Percentiles rank a stretch among this genome's conserved stretches.
These are phyloP conservation scores for Solanum raphanifolium DNA, from an alignment of 257 asterid species.

Conservation along the genomic window DNA sequence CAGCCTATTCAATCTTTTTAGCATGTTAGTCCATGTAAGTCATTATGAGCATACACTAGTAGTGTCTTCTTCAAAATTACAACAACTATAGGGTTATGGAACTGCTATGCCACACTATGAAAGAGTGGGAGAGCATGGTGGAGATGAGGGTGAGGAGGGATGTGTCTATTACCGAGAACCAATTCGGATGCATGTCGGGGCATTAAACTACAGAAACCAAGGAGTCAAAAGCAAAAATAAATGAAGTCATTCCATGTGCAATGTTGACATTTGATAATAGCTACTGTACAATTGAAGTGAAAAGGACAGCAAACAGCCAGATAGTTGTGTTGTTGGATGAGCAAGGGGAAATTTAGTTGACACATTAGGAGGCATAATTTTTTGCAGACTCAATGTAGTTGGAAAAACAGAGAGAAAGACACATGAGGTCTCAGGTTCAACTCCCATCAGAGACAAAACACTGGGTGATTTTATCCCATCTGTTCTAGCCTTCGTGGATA, in stretches of 20 bases:
- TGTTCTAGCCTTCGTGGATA: not conserved
- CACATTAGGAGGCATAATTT: not conserved
- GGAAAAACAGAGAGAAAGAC: not conserved
- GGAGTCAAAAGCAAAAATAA: not conserved
- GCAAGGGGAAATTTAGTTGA: not conserved
- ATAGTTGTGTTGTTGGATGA: not conserved
- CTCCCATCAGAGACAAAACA: not conserved
- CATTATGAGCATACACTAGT: not conserved
- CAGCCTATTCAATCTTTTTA: not conserved
- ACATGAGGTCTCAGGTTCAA: not conserved
- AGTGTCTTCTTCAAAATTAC: not conserved
- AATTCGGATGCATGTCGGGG: not conserved
- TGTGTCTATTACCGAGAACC: not conserved
- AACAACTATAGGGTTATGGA: not conserved
- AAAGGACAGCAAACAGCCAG: not conserved
- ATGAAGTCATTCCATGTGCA: not conserved
- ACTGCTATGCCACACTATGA: not conserved
- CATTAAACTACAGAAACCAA: not conserved
- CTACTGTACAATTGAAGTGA: not conserved
- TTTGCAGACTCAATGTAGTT: not conserved
- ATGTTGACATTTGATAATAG: not conserved
- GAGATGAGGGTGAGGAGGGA: not conserved
- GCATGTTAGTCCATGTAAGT: not conserved
- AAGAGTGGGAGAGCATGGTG: not conserved
- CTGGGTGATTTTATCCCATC: not conserved